Evolutionary conservation across 176 grass and related monocot species (phyloP), one percentile per base, ranked within the genome.

Genomic region (Oryza meyeriana): DNA sequence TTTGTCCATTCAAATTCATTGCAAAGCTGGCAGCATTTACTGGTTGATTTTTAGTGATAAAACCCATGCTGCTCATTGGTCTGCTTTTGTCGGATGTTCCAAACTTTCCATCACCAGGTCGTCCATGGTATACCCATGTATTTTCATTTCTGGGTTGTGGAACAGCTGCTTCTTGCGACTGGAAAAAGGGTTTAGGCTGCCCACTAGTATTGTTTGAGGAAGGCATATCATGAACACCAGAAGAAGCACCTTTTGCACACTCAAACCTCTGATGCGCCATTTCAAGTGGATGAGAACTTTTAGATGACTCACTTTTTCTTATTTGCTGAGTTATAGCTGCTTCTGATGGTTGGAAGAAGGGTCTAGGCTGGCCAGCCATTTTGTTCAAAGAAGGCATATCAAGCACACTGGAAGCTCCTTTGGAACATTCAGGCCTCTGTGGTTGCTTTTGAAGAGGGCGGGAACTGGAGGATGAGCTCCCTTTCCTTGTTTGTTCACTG

Each of bases 11-110:
- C 12, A 47, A 52, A 80, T 90, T 79, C 71, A 79, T 68, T 32
- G 79, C 71, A 80, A 86, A 82, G 35, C 39, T 89, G 25, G 62
- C 66, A 32, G 84, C 34, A 64, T 82, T 88, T 69, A 75, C 69
- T 74, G 47, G 58, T 87, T 88, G 88, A 90, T 83, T 85, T 74
- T 95, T 92, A 75, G 87, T 86, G 44, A 89, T 80, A 16, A 96
- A 90, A 68, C 89, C 87, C 64, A 81, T 70, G 81, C 33, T 75
- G 69, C 65, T 88, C 2, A 36, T 72, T 55, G 77, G 79, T 82
- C 85, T 89, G 29, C 70, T 81, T 89, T 69, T 89, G 24, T 72
- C 78, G 17, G 76, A 45, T 75, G 48, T 66, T 76, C 72, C 84
- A 32, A 85, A 85, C 83, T 90, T 94, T 40, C 89, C 87, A 84